Conservation (phyloP, 495 filamentous ascomycete genomes). For the Aspergillus conjunctus region DNA sequence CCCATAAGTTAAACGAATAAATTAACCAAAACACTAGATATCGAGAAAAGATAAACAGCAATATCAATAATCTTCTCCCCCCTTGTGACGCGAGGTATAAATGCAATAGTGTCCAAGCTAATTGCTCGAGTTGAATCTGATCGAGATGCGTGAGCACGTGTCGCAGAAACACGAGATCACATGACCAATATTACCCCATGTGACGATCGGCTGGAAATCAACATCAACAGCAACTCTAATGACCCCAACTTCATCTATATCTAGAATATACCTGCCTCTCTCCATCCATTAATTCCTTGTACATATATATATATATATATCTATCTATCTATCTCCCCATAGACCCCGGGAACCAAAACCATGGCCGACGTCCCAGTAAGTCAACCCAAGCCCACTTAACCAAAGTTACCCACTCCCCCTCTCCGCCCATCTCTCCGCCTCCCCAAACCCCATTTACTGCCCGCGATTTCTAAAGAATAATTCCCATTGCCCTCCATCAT, state of each 20-base stretch:
- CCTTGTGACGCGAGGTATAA: background rate
- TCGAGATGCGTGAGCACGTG: conserved; percentile 27
- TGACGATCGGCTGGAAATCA: conserved; percentile 24
- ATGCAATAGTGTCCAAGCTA: background rate
- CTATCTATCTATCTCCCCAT: too few species aligned
- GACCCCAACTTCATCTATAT: background rate
- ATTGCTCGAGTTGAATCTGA: background rate
- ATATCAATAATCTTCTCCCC: too few species aligned
- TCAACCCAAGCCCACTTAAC: background rate
- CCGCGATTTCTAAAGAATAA: conserved; percentile 7
- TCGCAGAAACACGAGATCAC: conserved; percentile 41
- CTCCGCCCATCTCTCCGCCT: conserved; percentile 20
- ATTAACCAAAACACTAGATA: background rate
- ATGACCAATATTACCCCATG: conserved; percentile 26
- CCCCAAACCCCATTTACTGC: conserved; percentile 12
- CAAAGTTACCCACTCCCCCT: background rate
- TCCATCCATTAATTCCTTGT: background rate
- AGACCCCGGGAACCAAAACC: too few species aligned
- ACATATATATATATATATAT: background rate
- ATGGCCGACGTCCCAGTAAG: conserved; percentile 24
- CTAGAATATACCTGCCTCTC: background rate
- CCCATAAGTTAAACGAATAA: background rate
- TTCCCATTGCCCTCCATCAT: background rate
- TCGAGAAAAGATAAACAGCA: background rate
- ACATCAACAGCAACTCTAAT: background rate